These are phyloP conservation scores for Cerrena zonata DNA, from an alignment of 1,284 basidiomycete species.

Conservation along the genomic window DNA sequence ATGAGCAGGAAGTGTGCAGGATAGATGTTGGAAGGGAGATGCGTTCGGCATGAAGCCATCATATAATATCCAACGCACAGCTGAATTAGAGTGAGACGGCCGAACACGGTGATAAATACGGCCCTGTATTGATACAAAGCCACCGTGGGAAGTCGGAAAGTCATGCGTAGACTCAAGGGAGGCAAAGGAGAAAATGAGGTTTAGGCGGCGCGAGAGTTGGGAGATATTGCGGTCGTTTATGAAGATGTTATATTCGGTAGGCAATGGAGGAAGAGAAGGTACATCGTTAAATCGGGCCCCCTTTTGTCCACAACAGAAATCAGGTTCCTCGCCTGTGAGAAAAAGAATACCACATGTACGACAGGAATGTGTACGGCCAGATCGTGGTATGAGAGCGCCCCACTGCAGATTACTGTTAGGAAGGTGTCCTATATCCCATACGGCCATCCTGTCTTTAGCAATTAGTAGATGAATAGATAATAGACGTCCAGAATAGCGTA, in stretches of 20 bases:
- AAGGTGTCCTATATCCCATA: too few relatives aligned
- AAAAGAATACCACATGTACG: slow-evolving; percentile 12
- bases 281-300: slow-evolving; percentile 13
- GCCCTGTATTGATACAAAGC: slow-evolving; percentile 27
- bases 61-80: slow-evolving; percentile 31
- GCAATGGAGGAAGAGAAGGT: slow-evolving; percentile 16
- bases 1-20: slow-evolving; percentile 13
- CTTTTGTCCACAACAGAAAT: slow-evolving; percentile 18
- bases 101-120: slow-evolving; percentile 30
- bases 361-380: slow-evolving; percentile 6
- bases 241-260: slow-evolving; percentile 15
- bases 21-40: slow-evolving; percentile 10
- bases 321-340: slow-evolving; percentile 16
- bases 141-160: slow-evolving; percentile 18
- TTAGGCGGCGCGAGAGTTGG: slow-evolving; percentile 22
- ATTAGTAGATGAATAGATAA: too few relatives aligned
- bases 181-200: slow-evolving; percentile 30
- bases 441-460: too few relatives aligned
- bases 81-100: slow-evolving; percentile 21
- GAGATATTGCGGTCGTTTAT: slow-evolving; percentile 19
- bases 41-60: slow-evolving; percentile 21
- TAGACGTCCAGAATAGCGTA: too few relatives aligned
- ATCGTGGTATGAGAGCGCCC: too few relatives aligned
- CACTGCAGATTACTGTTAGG: too few relatives aligned
- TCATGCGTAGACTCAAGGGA: slow-evolving; percentile 24